phyloP scores from a whole-genome alignment of 768 basidiomycete species.

The Russula griseocarnosa region DNA sequence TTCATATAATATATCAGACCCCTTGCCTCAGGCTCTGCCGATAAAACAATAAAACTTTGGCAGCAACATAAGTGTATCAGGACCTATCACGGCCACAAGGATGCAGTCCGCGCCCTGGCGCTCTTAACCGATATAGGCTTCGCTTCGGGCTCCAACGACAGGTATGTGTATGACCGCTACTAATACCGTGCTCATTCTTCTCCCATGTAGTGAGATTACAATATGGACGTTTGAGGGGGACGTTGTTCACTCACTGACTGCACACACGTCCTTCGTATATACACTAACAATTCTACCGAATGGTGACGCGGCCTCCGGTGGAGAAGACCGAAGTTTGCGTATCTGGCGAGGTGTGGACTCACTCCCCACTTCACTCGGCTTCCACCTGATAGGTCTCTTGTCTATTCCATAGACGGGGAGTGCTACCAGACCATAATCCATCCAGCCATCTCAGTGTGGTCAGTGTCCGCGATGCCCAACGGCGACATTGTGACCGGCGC shows the following conservation, averaged over 20 bases:
- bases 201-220: slow-evolving; percentile 67
- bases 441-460: slow-evolving; percentile 97
- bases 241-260: slow-evolving; percentile 71
- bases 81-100: slow-evolving; percentile 82
- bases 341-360: slow-evolving; percentile 75
- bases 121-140: slow-evolving; percentile 84
- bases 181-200: slow-evolving; percentile 14
- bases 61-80: slow-evolving; percentile 65
- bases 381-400: background rate
- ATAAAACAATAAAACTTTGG: slow-evolving; percentile 92
- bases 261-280: slow-evolving; percentile 97
- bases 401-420: slow-evolving; percentile 62
- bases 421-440: slow-evolving; percentile 86
- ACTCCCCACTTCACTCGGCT: slow-evolving; percentile 3
- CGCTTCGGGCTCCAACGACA: slow-evolving; percentile 94
- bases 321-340: slow-evolving; percentile 90
- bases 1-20: background rate
- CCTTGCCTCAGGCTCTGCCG: slow-evolving; percentile 69
- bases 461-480: slow-evolving; percentile 81
- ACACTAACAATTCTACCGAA: slow-evolving; percentile 75
- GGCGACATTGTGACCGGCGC: slow-evolving; percentile 90
- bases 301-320: slow-evolving; percentile 82
- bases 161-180: slow-evolving; percentile 42
- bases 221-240: slow-evolving; percentile 88
- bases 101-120: slow-evolving; percentile 85